Percentiles rank a stretch among this genome's conserved stretches.
Conservation (phyloP, 352 stramenopile species). For the Thalassiosira mediterranea region DNA sequence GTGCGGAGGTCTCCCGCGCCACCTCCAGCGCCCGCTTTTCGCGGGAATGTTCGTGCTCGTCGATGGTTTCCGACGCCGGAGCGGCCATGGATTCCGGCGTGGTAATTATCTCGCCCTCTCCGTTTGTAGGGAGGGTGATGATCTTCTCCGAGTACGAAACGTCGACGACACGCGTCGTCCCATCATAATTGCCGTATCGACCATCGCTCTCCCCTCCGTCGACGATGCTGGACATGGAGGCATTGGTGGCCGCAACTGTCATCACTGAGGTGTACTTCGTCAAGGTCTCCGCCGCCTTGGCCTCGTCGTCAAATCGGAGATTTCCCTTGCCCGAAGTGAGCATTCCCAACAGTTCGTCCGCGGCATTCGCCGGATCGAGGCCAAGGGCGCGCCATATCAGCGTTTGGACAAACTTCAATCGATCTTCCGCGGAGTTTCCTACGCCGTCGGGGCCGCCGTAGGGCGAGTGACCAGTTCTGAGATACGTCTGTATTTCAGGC, state of each 20-base stretch:
- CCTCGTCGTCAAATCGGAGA: constrained; percentile 31
- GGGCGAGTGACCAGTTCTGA: constrained; percentile 20
- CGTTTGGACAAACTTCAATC: constrained; percentile 37
- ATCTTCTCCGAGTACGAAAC: constrained; percentile 76
- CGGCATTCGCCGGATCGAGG: constrained; percentile 54
- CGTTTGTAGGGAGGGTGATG: constrained; percentile 13
- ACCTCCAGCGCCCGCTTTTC: constrained; percentile 52
- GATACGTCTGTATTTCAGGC: constrained; percentile 26
- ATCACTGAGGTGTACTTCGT: constrained; percentile 50
- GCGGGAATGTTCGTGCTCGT: constrained; percentile 46
- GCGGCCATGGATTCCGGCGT: constrained; percentile 28
- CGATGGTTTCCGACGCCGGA: constrained; percentile 37
- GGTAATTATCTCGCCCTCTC: not conserved
- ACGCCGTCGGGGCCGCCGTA: constrained; percentile 1
- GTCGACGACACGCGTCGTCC: constrained; percentile 62
- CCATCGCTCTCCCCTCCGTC: constrained; percentile 6
- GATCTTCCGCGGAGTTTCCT: constrained; percentile 21
- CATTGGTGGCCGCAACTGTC: constrained; percentile 35
- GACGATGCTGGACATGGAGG: constrained; percentile 20
- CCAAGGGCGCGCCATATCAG: constrained; percentile 51
- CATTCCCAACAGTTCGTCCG: constrained; percentile 39
- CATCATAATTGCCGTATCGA: constrained; percentile 49
- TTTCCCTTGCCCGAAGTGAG: constrained; percentile 41
- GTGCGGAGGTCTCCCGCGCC: constrained; percentile 41
- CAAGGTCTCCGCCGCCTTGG: constrained; percentile 37